phyloP scores from a whole-genome alignment of 2,329 filamentous ascomycete genomes.

The Cyphellophora attinorum region DNA sequence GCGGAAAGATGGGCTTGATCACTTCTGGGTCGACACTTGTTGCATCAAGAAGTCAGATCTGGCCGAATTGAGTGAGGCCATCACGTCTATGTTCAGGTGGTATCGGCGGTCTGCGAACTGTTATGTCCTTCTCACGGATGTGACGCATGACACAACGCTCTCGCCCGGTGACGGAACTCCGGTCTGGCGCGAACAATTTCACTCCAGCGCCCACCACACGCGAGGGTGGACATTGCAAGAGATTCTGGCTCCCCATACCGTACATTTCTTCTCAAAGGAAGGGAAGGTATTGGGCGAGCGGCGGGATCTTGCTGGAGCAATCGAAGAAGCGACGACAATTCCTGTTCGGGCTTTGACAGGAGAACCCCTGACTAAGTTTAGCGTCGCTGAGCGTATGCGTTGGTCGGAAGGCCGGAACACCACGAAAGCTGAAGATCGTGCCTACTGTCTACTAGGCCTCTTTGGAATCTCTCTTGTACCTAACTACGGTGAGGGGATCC shows the following conservation, averaged over 20 bases:
- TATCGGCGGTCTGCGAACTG: slow-evolving; percentile 14
- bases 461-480: slow-evolving; percentile 35
- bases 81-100: slow-evolving; percentile 19
- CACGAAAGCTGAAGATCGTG: slow-evolving; percentile 27
- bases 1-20: slow-evolving; percentile 5
- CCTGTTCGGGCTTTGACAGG: slow-evolving; percentile 12
- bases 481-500: slow-evolving; percentile 28
- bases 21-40: slow-evolving; percentile 20
- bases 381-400: slow-evolving; percentile 26
- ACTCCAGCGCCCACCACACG: too few relatives aligned
- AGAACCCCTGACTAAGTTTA: slow-evolving; percentile 12
- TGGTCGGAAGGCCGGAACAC: slow-evolving; percentile 28
- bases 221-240: slow-evolving; percentile 6
- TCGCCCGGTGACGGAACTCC: too few relatives aligned
- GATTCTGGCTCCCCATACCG: slow-evolving; percentile 2
- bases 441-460: slow-evolving; percentile 35
- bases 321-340: slow-evolving; percentile 20
- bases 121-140: slow-evolving; percentile 8
- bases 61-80: slow-evolving; percentile 15
- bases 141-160: too few relatives aligned
- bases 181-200: too few relatives aligned
- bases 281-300: slow-evolving; percentile 3
- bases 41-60: slow-evolving; percentile 18
- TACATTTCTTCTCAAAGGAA: slow-evolving; percentile 9
- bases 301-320: slow-evolving; percentile 15